Conservation (phyloP, 78 protist species). For the Chrysochromulina parva region DNA sequence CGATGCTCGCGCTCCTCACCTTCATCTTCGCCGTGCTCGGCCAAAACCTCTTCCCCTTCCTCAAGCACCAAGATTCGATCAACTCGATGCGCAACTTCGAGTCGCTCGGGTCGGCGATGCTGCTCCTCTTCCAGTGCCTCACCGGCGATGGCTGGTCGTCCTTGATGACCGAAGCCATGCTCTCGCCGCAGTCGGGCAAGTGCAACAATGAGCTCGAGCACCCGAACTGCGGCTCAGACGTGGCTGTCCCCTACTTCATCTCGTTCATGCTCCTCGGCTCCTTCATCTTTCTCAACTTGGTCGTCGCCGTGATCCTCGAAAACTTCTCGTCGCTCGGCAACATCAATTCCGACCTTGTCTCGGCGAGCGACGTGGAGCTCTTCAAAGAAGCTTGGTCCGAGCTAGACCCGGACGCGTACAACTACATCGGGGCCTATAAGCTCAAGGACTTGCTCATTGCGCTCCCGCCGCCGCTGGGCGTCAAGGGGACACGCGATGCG, state of each 20-base stretch:
- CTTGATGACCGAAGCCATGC: not conserved
- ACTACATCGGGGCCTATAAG: not conserved
- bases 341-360: not conserved
- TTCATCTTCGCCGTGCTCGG: not conserved
- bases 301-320: conserved; percentile 1
- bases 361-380: not conserved
- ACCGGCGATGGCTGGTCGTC: not conserved
- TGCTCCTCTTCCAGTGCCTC: not conserved
- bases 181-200: too few relatives aligned
- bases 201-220: too few relatives aligned
- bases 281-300: not conserved
- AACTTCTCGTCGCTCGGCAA: not conserved
- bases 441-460: too few relatives aligned
- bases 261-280: not conserved
- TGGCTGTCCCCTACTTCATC: not conserved
- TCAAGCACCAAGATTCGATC: too few relatives aligned
- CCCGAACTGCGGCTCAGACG: too few relatives aligned
- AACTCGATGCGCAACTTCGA: not conserved
- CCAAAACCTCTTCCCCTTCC: not conserved
- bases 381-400: not conserved
- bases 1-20: not conserved
- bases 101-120: not conserved
- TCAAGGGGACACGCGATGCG: too few relatives aligned
- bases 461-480: too few relatives aligned
- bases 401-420: not conserved